phyloP scores from a whole-genome alignment of 1,139 yeast genomes.

The Geotrichum carabidarum region DNA sequence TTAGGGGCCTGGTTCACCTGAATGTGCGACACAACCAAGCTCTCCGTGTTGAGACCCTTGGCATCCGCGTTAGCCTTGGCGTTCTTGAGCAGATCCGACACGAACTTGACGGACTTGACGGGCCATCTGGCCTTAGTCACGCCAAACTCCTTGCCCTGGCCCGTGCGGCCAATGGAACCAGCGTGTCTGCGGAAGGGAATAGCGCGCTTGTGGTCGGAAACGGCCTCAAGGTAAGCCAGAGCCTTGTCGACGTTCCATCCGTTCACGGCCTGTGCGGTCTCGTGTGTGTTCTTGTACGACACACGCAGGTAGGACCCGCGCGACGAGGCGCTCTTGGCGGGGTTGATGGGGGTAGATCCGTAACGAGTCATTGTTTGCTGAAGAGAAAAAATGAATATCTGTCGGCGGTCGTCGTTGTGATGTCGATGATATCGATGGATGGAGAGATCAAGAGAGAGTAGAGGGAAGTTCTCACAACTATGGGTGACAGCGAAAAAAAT shows the following conservation, averaged over 20 bases:
- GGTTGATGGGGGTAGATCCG: conserved; percentile 99
- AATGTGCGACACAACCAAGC: conserved; percentile 92
- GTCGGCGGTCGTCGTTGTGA: conserved; percentile 11
- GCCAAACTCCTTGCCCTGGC: conserved; percentile 99
- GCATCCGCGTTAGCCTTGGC: conserved; percentile 99
- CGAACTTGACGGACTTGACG: conserved; percentile 93
- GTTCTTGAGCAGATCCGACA: conserved; percentile 90
- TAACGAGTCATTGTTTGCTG: conserved; percentile 68
- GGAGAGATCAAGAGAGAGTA: conserved; percentile 5
- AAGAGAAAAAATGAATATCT: conserved; percentile 16
- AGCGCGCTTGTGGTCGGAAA: conserved; percentile 97
- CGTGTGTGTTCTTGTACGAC: conserved; percentile 99
- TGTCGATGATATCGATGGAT: conserved; percentile 10
- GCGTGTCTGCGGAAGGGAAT: conserved; percentile 98
- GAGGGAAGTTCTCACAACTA: neutral
- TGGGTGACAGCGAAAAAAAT: neutral
- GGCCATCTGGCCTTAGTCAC: conserved; percentile 99
- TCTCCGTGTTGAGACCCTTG: conserved; percentile 94
- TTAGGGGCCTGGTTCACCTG: conserved; percentile 99
- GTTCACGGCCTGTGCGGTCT: conserved; percentile 95
- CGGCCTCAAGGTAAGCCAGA: conserved; percentile 93
- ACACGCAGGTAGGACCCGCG: conserved; percentile 99
- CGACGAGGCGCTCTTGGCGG: conserved; percentile 98
- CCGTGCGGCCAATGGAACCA: conserved; percentile 97
- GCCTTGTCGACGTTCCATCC: conserved; percentile 98